These are phyloP conservation scores for Adansonia gregorii DNA, from an alignment of 441 rosid genomes.

Conservation along the genomic window DNA sequence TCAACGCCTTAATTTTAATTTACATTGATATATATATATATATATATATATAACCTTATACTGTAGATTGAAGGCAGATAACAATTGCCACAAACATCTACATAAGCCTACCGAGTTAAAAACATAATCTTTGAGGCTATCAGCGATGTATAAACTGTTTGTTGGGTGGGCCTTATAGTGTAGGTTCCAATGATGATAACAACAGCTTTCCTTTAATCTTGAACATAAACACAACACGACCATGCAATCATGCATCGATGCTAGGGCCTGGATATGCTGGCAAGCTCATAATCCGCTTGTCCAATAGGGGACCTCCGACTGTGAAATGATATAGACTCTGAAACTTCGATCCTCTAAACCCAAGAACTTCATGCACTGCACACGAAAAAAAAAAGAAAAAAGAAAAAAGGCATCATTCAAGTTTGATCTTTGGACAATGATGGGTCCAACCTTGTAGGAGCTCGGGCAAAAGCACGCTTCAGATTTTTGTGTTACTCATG, in stretches of 20 bases:
- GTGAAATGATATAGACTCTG: slow-evolving; percentile 91
- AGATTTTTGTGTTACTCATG: background rate
- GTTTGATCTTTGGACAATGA: background rate
- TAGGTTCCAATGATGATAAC: background rate
- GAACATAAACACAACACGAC: background rate
- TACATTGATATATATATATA: background rate
- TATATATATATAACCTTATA: background rate
- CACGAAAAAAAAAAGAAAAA: slow-evolving; percentile 5
- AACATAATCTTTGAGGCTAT: background rate
- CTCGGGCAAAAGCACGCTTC: background rate
- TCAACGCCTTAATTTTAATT: background rate
- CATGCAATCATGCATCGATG: slow-evolving; percentile 47
- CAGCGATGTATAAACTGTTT: background rate
- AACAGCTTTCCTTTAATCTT: background rate
- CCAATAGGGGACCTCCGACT: slow-evolving; percentile 77
- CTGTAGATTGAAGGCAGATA: background rate
- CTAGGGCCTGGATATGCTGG: slow-evolving; percentile 92
- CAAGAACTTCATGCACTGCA: slow-evolving; percentile 77
- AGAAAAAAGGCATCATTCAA: background rate
- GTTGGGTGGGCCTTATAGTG: background rate
- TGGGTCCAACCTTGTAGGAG: background rate
- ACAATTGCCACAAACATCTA: slow-evolving; percentile 4
- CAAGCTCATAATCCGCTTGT: slow-evolving; percentile 82
- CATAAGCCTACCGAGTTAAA: background rate
- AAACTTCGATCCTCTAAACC: slow-evolving; percentile 59